Base-by-base conservation (phyloP, 176 grass and related monocot genomes). In the Aegilops tauschii region DNA sequence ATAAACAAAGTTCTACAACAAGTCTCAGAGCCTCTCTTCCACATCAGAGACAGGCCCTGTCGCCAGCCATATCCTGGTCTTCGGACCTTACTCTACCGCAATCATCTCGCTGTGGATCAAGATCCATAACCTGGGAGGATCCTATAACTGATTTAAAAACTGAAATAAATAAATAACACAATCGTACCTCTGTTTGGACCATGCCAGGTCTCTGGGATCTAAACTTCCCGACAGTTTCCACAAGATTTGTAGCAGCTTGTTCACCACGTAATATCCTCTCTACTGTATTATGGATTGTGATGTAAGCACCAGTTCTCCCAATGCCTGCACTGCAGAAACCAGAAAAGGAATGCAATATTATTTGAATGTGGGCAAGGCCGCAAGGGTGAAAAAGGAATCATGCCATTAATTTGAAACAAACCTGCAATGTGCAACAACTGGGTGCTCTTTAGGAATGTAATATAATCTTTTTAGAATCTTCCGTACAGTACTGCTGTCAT, bases 391-490 rank as follows among this genome's bases (percentile, higher is more conserved):
- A 28, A 29, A 30, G 14, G 12, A 83, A 79, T 10, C n/a, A 42
- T 74, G 2, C 4, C 14, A 56, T 80, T 50, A 69, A 29, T 85
- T 79, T 78, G 11, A 83, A 79, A 18, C 78, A 74, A 65, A 99
- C 97, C 97, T 99, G 94, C 97, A 99, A 90, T 99, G 97, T 35
- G 90, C 92, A 44, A 99, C 92, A 86, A 99, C 90, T 69, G 97
- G 92, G 5, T 30, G 20, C 52, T 85, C 68, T 37, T 34, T 80
- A 8, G 80, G 85, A 69, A 96, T 79, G 50, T 63, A 11, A 84
- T 89, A 83, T 71, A 94, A 62, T 47, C 82, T 90, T 85, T 89
- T 94, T 4, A 99, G 42, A 80, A 99, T 99, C 39, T 86, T 73
- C 65, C 89, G 63, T 80, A 99, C 89, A 52, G 69, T 49, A 74